Percentiles rank a stretch among this genome's conserved stretches.
Evolutionary conservation across 768 basidiomycete species (phyloP).

Genomic region (Sutorius australiensis): DNA sequence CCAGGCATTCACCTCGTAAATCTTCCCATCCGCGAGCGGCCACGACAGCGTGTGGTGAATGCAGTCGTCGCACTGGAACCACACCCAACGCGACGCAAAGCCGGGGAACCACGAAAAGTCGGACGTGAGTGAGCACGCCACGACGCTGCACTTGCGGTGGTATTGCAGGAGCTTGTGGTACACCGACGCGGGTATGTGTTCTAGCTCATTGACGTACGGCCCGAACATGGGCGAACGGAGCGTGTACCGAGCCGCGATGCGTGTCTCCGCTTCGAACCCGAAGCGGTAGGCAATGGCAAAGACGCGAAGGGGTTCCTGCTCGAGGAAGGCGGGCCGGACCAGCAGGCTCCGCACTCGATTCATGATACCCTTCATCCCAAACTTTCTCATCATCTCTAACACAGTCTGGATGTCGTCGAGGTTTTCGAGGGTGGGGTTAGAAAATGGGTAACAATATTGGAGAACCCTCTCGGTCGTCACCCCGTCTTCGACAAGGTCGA

Average conservation of each 20-base stretch:
- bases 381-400: slow-evolving; percentile 37
- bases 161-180: slow-evolving; percentile 37
- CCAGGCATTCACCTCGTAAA: slow-evolving; percentile 34
- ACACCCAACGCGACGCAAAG: slow-evolving; percentile 36
- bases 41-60: slow-evolving; percentile 32
- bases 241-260: slow-evolving; percentile 34
- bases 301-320: slow-evolving; percentile 33
- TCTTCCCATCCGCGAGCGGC: slow-evolving; percentile 34
- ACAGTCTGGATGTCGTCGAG: slow-evolving; percentile 35
- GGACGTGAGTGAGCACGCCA: slow-evolving; percentile 29
- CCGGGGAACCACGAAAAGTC: slow-evolving; percentile 37
- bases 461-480: slow-evolving; percentile 32
- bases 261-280: slow-evolving; percentile 31
- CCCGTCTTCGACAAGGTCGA: slow-evolving; percentile 33
- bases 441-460: slow-evolving; percentile 36
- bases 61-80: slow-evolving; percentile 39
- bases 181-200: slow-evolving; percentile 34
- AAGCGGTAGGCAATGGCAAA: slow-evolving; percentile 40
- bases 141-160: slow-evolving; percentile 33
- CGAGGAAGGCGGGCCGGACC: slow-evolving; percentile 22
- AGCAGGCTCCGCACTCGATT: slow-evolving; percentile 29
- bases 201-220: slow-evolving; percentile 35
- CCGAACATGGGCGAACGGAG: slow-evolving; percentile 35
- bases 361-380: slow-evolving; percentile 35
- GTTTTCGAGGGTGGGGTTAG: slow-evolving; percentile 29